phyloP scores from a whole-genome alignment of 192 early-diverging fungal species.

The Cladochytrium replicatum region DNA sequence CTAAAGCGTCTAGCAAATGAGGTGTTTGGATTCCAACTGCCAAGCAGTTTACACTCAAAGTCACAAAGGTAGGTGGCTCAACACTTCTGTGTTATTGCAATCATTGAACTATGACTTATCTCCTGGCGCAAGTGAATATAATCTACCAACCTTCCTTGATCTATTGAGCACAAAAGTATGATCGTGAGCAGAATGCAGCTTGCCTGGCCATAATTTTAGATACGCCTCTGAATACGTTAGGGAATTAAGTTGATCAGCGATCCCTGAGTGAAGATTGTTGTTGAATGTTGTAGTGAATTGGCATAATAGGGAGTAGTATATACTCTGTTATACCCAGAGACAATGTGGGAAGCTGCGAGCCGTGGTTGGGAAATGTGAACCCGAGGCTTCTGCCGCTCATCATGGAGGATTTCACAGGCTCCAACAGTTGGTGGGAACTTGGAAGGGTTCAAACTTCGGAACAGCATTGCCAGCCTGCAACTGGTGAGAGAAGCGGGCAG shows the following conservation, averaged over 20 bases:
- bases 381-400: too few species aligned
- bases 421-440: too few species aligned
- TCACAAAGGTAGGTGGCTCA: conserved; percentile 10
- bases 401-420: too few species aligned
- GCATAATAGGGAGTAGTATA: too few species aligned
- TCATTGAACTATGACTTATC: not conserved
- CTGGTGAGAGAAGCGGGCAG: too few species aligned
- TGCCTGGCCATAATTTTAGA: not conserved
- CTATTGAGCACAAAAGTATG: not conserved
- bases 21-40: conserved; percentile 19
- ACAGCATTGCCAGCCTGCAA: too few species aligned
- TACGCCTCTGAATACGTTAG: not conserved
- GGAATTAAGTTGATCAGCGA: conserved; percentile 4
- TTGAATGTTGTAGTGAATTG: not conserved
- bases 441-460: too few species aligned
- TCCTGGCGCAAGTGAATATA: not conserved
- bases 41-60: conserved; percentile 22
- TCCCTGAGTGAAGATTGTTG: not conserved
- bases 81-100: not conserved
- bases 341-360: too few species aligned
- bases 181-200: not conserved
- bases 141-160: not conserved
- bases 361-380: too few species aligned
- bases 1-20: conserved; percentile 22
- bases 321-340: too few species aligned